A percentile compares a stretch with the other conserved stretches of the same genome.
Conservation (phyloP, 2,329 filamentous ascomycete genomes). For the Botrytis fragariae region DNA sequence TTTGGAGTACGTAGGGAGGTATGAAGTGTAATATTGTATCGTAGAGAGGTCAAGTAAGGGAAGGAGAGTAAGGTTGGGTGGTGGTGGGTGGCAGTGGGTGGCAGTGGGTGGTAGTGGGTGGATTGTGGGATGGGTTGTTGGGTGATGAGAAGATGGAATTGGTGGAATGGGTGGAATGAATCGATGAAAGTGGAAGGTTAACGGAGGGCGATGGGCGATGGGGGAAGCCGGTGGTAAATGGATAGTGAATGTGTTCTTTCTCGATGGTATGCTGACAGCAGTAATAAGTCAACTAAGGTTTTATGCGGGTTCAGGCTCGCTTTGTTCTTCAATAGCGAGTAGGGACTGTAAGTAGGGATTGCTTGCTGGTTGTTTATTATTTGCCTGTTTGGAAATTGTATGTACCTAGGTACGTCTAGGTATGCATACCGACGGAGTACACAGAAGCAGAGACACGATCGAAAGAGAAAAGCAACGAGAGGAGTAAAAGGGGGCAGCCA, state of each 20-base stretch:
- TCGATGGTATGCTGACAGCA: conserved; percentile 11
- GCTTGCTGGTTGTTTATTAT: not conserved
- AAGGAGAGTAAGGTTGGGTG: not conserved
- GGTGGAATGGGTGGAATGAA: not conserved
- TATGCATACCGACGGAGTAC: not conserved
- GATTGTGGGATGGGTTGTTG: not conserved
- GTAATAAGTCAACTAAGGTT: not conserved
- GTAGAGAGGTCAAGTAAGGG: not conserved
- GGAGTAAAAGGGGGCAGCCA: conserved; percentile 7
- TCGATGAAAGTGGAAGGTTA: not conserved
- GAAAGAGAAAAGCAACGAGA: not conserved
- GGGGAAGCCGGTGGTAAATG: not conserved
- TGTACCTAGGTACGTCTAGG: not conserved
- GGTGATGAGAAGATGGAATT: not conserved
- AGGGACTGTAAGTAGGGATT: not conserved
- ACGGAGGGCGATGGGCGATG: not conserved
- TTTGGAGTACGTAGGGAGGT: not conserved
- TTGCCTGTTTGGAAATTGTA: not conserved
- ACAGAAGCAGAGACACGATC: not conserved
- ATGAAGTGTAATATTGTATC: not conserved
- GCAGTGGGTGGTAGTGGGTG: not conserved
- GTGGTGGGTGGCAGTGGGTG: not conserved
- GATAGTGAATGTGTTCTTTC: not conserved
- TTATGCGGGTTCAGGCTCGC: conserved; percentile 11
- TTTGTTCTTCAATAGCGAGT: conserved; percentile 1